Conservation (phyloP, 1,139 yeast genomes). For the Yamadazyma trypodendri region DNA sequence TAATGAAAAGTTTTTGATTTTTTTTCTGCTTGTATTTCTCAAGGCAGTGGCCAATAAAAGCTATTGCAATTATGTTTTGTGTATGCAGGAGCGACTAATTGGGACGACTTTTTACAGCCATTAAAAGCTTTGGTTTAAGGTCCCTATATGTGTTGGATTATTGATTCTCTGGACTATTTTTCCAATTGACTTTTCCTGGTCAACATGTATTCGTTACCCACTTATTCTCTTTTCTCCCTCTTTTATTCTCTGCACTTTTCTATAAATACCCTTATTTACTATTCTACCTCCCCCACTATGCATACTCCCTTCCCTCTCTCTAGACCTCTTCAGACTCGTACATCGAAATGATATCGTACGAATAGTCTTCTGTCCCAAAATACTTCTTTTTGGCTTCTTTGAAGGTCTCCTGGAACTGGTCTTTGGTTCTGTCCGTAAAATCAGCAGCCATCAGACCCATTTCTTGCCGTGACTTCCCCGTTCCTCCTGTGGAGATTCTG, state of each 20-base stretch:
- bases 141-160: too few relatives aligned
- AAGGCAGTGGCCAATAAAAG: constrained; percentile 10
- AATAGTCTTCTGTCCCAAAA: constrained; percentile 3
- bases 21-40: constrained; percentile 5
- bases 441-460: constrained; percentile 27
- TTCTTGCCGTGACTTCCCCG: constrained; percentile 20
- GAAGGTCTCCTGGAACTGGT: constrained; percentile 2
- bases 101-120: constrained; percentile 3
- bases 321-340: too few relatives aligned
- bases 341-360: constrained; percentile 10
- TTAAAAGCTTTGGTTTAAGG: too few relatives aligned
- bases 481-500: constrained; percentile 44
- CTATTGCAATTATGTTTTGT: constrained; percentile 8
- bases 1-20: constrained; percentile 6
- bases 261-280: too few relatives aligned
- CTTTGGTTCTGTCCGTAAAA: constrained; percentile 17
- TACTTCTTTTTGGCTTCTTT: constrained; percentile 1
- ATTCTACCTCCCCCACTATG: too few relatives aligned
- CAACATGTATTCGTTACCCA: too few relatives aligned
- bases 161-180: too few relatives aligned
- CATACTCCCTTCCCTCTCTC: too few relatives aligned
- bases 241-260: too few relatives aligned
- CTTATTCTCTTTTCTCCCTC: too few relatives aligned
- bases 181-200: too few relatives aligned
- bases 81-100: constrained; percentile 1